Evolutionary conservation across 805 yeast species (phyloP).

Genomic region (Yamadazyma olivae): DNA sequence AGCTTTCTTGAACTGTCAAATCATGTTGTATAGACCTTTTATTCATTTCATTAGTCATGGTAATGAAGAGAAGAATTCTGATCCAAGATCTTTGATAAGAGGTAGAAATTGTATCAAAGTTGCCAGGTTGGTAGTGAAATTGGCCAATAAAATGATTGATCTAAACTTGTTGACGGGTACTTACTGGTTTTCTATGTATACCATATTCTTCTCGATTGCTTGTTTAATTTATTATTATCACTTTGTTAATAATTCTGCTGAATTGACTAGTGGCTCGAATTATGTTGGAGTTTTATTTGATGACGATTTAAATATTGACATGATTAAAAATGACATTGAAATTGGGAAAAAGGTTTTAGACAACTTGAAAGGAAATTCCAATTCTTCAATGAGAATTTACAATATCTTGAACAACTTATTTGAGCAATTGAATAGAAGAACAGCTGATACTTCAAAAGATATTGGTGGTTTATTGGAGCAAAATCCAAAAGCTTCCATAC

Average conservation of each 20-base stretch:
- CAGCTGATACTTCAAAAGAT: conserved; percentile 45
- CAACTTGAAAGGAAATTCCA: conserved; percentile 65
- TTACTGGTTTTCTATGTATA: conserved; percentile 89
- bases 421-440: conserved; percentile 71
- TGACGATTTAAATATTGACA: conserved; percentile 47
- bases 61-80: conserved; percentile 29
- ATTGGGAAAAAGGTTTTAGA: conserved; percentile 74
- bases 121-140: conserved; percentile 75
- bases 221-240: conserved; percentile 80
- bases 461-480: conserved; percentile 6
- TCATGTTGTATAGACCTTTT: conserved; percentile 82
- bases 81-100: conserved; percentile 62
- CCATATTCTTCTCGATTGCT: conserved; percentile 85
- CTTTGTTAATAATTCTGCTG: conserved; percentile 31
- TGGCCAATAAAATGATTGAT: conserved; percentile 77
- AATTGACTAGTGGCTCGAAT: conserved; percentile 27
- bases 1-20: conserved; percentile 72
- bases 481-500: conserved; percentile 1
- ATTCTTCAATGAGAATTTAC: conserved; percentile 79
- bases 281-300: conserved; percentile 45
- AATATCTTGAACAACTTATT: conserved; percentile 75
- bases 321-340: conserved; percentile 75
- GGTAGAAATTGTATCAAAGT: conserved; percentile 83
- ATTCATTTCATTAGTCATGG: conserved; percentile 76
- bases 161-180: conserved; percentile 74